These are phyloP conservation scores for Mucor irregularis DNA, from an alignment of 371 early-diverging fungal genomes.

Conservation along the genomic window DNA sequence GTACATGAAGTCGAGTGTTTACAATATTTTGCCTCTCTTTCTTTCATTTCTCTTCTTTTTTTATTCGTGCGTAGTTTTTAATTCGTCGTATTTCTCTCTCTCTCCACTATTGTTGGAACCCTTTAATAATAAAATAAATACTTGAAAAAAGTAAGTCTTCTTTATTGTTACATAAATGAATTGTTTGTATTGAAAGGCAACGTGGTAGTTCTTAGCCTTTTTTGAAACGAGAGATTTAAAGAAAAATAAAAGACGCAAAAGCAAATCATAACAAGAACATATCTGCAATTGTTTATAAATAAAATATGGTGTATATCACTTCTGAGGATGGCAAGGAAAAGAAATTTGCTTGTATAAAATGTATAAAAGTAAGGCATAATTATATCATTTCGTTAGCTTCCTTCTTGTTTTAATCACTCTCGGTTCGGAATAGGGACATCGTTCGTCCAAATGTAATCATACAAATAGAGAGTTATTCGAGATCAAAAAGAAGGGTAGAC, in stretches of 20 bases:
- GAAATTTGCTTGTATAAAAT: slow-evolving; percentile 46
- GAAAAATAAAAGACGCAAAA: background rate
- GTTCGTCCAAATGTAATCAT: slow-evolving; percentile 62
- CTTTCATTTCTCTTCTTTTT: background rate
- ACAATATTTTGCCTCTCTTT: background rate
- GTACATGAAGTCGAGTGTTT: no score
- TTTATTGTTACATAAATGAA: background rate
- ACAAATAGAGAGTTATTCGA: slow-evolving; percentile 62
- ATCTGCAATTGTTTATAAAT: background rate
- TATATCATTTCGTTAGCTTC: no score
- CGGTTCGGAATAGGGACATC: slow-evolving; percentile 63
- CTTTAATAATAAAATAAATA: no score
- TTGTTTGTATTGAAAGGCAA: slow-evolving; percentile 3
- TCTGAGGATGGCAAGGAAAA: slow-evolving; percentile 37
- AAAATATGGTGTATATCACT: slow-evolving; percentile 30
- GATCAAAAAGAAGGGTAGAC: slow-evolving; percentile 77
- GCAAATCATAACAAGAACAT: background rate
- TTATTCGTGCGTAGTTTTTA: background rate
- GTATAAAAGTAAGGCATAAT: slow-evolving; percentile 37
- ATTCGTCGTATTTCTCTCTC: background rate
- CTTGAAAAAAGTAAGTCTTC: no score
- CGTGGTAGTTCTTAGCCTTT: slow-evolving; percentile 27
- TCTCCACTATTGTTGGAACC: no score
- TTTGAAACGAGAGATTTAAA: slow-evolving; percentile 1
- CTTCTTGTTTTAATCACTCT: no score